Percentiles rank a stretch among this genome's conserved stretches.
Conservation (phyloP, 2,329 filamentous ascomycete genomes). For the Byssoonygena ceratinophila region DNA sequence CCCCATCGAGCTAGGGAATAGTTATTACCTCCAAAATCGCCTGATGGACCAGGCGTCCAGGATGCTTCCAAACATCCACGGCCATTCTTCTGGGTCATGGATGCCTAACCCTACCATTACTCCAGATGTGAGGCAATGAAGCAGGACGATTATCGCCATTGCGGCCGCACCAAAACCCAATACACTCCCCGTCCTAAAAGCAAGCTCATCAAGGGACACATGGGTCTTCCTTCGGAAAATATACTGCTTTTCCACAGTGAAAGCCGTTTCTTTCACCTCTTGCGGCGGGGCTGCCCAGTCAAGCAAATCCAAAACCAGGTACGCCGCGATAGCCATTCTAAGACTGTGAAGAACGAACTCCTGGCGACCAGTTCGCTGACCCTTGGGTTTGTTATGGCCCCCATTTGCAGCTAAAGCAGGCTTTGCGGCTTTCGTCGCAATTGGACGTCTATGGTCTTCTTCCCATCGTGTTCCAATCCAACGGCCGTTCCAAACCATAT, state of each 20-base stretch:
- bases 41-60: conserved; percentile 11
- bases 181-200: not conserved
- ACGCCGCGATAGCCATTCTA: not conserved
- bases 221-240: not conserved
- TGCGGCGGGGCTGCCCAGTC: not conserved
- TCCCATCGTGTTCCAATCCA: conserved; percentile 10
- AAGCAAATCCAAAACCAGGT: conserved; percentile 2
- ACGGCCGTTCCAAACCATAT: conserved; percentile 1
- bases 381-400: not conserved
- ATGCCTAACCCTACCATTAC: conserved; percentile 7
- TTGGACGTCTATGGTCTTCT: not conserved
- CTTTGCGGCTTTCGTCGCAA: not conserved
- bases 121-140: not conserved
- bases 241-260: conserved; percentile 4
- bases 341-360: not conserved
- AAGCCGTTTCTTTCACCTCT: not conserved
- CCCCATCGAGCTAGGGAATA: not conserved
- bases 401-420: not conserved
- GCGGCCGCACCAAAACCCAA: conserved; percentile 5
- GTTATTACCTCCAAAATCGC: conserved; percentile 13
- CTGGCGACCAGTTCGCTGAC: not conserved
- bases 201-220: conserved; percentile 4
- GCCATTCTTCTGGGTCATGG: conserved; percentile 8
- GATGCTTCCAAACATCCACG: conserved; percentile 10
- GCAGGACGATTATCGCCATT: not conserved